Percentiles rank a stretch among this genome's conserved stretches.
Evolutionary conservation across 768 basidiomycete species (phyloP).

Genomic region (Naganishia vaughanmartiniae): DNA sequence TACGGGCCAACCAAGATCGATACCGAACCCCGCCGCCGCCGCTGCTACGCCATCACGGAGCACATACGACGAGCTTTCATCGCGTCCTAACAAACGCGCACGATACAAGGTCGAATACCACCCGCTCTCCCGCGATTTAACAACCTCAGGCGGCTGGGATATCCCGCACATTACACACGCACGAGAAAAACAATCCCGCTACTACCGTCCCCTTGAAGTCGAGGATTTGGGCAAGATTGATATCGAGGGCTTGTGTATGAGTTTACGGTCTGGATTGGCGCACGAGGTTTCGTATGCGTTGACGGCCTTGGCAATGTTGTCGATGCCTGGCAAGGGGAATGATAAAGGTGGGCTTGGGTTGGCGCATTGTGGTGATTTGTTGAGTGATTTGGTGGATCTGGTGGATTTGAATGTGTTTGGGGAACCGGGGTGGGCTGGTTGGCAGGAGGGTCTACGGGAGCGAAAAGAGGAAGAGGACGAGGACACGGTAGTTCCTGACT

Average conservation of each 20-base stretch:
- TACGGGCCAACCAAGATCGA: not conserved
- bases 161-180: conserved; percentile 62
- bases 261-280: conserved; percentile 76
- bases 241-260: conserved; percentile 89
- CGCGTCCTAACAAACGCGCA: conserved; percentile 45
- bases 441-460: conserved; percentile 48
- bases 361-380: conserved; percentile 69
- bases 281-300: conserved; percentile 85
- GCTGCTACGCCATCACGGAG: not conserved
- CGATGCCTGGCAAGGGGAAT: conserved; percentile 48
- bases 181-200: conserved; percentile 22
- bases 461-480: conserved; percentile 27
- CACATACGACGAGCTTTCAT: conserved; percentile 21
- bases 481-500: not conserved
- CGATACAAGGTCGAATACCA: conserved; percentile 85
- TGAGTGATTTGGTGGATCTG: conserved; percentile 82
- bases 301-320: conserved; percentile 77
- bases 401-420: conserved; percentile 76
- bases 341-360: conserved; percentile 55
- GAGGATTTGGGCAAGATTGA: conserved; percentile 81
- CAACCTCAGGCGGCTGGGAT: conserved; percentile 78
- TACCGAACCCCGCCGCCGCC: not conserved
- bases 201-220: conserved; percentile 19
- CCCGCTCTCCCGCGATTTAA: conserved; percentile 71
- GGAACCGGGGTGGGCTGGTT: conserved; percentile 42